Evolutionary conservation across 345 rosid genomes (phyloP).

Genomic region (Limnanthes douglasii): DNA sequence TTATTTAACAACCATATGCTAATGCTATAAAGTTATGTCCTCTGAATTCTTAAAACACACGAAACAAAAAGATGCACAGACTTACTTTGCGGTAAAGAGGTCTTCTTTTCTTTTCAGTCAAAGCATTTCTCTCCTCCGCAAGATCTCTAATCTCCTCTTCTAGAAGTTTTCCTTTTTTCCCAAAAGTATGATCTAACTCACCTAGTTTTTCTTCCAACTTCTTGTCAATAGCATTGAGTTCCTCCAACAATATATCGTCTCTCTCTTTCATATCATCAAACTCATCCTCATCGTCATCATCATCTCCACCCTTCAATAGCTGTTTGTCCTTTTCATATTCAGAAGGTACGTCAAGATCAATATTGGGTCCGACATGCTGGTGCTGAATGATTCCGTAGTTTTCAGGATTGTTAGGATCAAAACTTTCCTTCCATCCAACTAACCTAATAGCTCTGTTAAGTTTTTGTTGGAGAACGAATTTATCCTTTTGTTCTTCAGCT

Average conservation of each 20-base stretch:
- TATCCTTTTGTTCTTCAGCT: conserved; percentile 85
- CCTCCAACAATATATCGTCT: conserved; percentile 58
- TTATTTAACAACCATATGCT: no score
- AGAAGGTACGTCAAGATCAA: conserved; percentile 13
- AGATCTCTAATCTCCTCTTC: conserved; percentile 91
- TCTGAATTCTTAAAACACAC: no score
- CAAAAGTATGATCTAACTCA: conserved; percentile 81
- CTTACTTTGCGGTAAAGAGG: conserved; percentile 78
- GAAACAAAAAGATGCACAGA: conserved; percentile 1
- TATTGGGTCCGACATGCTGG: conserved; percentile 24
- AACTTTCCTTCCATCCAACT: conserved; percentile 77
- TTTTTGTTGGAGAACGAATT: conserved; percentile 74
- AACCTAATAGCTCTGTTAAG: conserved; percentile 78
- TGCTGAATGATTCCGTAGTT: conserved; percentile 58
- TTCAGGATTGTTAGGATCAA: conserved; percentile 73
- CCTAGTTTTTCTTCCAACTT: conserved; percentile 76
- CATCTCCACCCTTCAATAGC: conserved; percentile 12
- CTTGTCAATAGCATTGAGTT: conserved; percentile 70
- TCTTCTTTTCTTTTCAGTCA: conserved; percentile 74
- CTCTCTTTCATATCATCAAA: conserved; percentile 92
- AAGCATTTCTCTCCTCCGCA: conserved; percentile 84
- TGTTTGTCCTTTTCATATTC: conserved; percentile 25
- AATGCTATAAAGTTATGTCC: no score
- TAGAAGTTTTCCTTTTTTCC: conserved; percentile 75
- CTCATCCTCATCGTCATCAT: conserved; percentile 51